Conservation (phyloP, 1,139 yeast species). For the Pneumocystis sp. region DNA sequence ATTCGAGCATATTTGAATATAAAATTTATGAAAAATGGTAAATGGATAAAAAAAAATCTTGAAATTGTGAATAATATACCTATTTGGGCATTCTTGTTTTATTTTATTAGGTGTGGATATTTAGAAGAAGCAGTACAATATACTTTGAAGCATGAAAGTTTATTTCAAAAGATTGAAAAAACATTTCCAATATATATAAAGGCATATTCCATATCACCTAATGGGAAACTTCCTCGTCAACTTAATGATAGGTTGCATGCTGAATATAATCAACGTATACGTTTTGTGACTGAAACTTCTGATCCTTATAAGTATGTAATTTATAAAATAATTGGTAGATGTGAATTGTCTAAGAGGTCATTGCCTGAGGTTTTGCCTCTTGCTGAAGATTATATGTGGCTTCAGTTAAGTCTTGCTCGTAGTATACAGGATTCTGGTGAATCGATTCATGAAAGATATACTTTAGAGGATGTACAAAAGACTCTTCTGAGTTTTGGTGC, state of each 20-base stretch:
- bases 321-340: constrained; percentile 81
- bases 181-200: constrained; percentile 68
- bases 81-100: constrained; percentile 81
- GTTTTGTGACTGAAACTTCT: constrained; percentile 39
- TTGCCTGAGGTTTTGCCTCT: constrained; percentile 65
- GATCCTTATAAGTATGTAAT: constrained; percentile 88
- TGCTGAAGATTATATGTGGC: constrained; percentile 96
- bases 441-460: constrained; percentile 48
- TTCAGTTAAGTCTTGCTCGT: constrained; percentile 62
- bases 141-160: constrained; percentile 36
- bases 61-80: constrained; percentile 64
- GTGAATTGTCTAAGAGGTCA: constrained; percentile 64
- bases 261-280: constrained; percentile 76
- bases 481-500: constrained; percentile 61
- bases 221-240: constrained; percentile 45
- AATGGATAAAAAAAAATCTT: constrained; percentile 38
- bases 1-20: constrained; percentile 47
- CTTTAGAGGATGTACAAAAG: constrained; percentile 58
- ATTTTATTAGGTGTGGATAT: constrained; percentile 71
- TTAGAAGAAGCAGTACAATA: constrained; percentile 59
- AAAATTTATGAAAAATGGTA: constrained; percentile 28
- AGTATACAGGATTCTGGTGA: constrained; percentile 27
- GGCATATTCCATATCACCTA: constrained; percentile 51
- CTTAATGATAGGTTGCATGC: constrained; percentile 55
- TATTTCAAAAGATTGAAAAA: constrained; percentile 68